These are phyloP conservation scores for Harringtonia aguacate DNA, from an alignment of 2,329 filamentous ascomycete genomes.

Conservation along the genomic window DNA sequence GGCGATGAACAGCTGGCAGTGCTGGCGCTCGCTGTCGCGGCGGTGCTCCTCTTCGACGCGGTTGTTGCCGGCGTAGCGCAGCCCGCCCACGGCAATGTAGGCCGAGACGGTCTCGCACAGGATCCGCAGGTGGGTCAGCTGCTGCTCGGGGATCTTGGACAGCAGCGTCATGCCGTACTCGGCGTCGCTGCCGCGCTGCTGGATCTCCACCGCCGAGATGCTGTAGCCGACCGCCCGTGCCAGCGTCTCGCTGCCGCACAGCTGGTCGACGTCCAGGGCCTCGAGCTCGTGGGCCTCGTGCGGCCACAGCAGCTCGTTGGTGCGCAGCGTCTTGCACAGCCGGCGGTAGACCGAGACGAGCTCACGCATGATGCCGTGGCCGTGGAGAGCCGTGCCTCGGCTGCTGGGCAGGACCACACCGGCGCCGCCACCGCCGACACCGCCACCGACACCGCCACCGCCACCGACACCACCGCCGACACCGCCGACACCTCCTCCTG, in stretches of 20 bases:
- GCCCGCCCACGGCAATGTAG: constrained; percentile 67
- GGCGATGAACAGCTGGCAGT: constrained; percentile 64
- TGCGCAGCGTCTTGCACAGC: constrained; percentile 45
- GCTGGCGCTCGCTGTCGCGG: constrained; percentile 58
- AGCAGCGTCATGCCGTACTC: constrained; percentile 65
- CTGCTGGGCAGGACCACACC: not conserved
- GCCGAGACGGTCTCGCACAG: constrained; percentile 81
- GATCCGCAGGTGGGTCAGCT: constrained; percentile 76
- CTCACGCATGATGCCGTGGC: constrained; percentile 38
- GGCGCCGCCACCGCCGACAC: not conserved
- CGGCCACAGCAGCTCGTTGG: constrained; percentile 38
- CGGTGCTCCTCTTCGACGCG: constrained; percentile 56
- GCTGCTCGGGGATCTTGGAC: constrained; percentile 74
- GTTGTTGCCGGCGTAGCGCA: constrained; percentile 49
- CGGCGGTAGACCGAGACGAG: constrained; percentile 51
- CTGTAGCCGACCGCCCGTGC: constrained; percentile 66
- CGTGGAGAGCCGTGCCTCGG: too few relatives aligned
- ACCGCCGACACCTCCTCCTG: not conserved
- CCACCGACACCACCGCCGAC: not conserved
- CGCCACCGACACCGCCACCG: not conserved
- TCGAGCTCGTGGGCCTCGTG: too few relatives aligned
- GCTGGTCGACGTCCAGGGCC: constrained; percentile 26
- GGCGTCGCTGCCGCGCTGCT: constrained; percentile 74
- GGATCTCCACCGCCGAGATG: constrained; percentile 81
- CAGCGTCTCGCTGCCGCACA: constrained; percentile 47